Evolutionary conservation across 192 early-diverging fungal genomes (phyloP), one percentile per base, ranked within the genome.

Genomic region (Podochytrium sp.): DNA sequence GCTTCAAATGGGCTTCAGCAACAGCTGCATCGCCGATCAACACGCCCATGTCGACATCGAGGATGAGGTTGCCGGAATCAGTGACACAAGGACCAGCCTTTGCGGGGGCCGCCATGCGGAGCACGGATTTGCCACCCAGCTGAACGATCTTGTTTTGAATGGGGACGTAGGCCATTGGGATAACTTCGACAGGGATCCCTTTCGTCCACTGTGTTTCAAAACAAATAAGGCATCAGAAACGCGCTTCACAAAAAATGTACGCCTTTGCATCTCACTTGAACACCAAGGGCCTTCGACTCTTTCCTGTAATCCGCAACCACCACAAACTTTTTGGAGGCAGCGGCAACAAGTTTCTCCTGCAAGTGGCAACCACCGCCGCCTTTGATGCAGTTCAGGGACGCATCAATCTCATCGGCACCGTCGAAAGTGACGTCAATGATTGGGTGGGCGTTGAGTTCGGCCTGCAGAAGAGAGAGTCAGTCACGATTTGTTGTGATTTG

Each of bases 61-160:
- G 83, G 32, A 96, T 82, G 81, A 96, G 92, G 82, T 95, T 96
- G 10, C 95, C 94, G 70, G 95, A 95, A 75, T 98, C 96, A 12
- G 94, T 96, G 1, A 96, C 91, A 32, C 95, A 92, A 1, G 96
- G 96, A 3, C 96, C 96, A 0, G 96, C 96, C 79, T 98, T 98
- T 42, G 78, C 83, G 5, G 69, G 69, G 56, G 87, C 85, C 1
- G 90, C 94, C 92, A 94, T 94, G 33, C 96, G 88, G 34, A 98
- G 76, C n/a, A 70, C 81, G 2, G 91, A 86, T 0, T 78, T 85
- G 7, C 76, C 80, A 18, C 82, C 82, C 23, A 86, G 63, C 2
- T 32, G n/a, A 60, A 75, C 64, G 29, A 86, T 49, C 57, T 80
- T 82, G 67, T 78, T 37, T 38, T 80, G 56, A 49, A 95, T 91